Base-by-base conservation (phyloP, 768 basidiomycete genomes). In the Suillus paluster region DNA sequence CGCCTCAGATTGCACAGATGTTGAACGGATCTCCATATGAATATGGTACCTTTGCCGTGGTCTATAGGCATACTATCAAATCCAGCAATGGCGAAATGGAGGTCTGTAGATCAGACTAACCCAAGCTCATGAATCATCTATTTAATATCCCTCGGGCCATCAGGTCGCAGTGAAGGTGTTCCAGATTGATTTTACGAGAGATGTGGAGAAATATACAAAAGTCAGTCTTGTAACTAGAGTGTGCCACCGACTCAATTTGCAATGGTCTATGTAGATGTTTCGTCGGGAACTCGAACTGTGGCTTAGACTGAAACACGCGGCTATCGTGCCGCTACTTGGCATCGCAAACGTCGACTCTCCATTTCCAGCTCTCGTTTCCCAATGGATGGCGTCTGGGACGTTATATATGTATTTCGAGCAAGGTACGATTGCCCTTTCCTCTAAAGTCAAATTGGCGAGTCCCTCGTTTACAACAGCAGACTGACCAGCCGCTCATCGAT, bases 251-350 rank as follows among this genome's bases (percentile, higher is more conserved):
- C 30, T 30, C 30, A 30, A 30, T 42, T 17, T 6, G 19, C 41
- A 42, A 7, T n/a, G 41, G 19, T n/a, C 41, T 19, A 42, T 36
- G 34, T 41, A 70, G 69, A 17, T 57, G 30, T 42, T 70, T 19
- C 59, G 62, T 27, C 66, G 64, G 17, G 69, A 70, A 57, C 54
- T 71, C 19, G 56, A 57, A 23, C 67, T 68, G 27, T 71, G 70
- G 68, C 58, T 48, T 21, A 9, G 50, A 38, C 60, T 71, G n/a
- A 19, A 48, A 11, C 67, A 68, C 58, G 44, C 42, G 19, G 70
- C 70, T 57, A 59, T 71, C 19, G 41, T 71, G 5, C 64, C 63
- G 7, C 63, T 70, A 23, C 59, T 50, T 33, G 67, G 70, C 15
- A 50, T 60, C 11, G 44, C 64, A 17, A 58, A 44, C 25, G 68